Base-by-base conservation (phyloP, 1,284 basidiomycete genomes). In the Heterobasidion annosum region DNA sequence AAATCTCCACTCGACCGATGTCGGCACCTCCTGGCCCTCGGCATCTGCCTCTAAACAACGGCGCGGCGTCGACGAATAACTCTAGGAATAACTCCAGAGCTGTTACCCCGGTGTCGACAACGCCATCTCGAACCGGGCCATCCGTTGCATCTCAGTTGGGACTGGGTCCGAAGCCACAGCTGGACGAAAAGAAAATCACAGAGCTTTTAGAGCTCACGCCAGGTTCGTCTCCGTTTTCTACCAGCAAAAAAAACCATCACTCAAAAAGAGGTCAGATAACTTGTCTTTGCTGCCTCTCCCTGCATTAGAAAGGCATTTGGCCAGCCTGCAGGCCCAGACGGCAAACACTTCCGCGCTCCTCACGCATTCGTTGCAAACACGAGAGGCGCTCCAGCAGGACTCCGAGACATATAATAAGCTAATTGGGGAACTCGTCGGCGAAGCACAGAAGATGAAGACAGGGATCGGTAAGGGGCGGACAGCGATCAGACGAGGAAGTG, bases 381-480 rank as follows among this genome's bases (percentile, higher is more conserved):
- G 87, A 60, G 93, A 95, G 61, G 83, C 88, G 19, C 71, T 93
- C 59, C 84, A 88, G 62, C 91, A 95, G 67, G 92, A 95, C 65
- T 88, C 87, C 43, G 90, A 91, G 66, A 90, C 83, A 43, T 91
- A 91, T 64, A 91, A 91, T 66, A 82, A 80, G 34, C 70, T 91
- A 42, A 91, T 91, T 57, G 89, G 82, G 49, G 89, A 88, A 65
- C 70, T 91, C 51, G 87, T 91, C n/a, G 81, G 79, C 50, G 87
- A 91, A 66, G 89, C 89, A 33, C 88, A 90, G 65, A 90, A 86
- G 67, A 77, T 82, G 54, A 88, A 87, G 63, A 79, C 79, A 3
- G 62, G 65, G 63, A 79, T 79, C 2, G 62, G 65, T 37, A 63
- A 65, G 61, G 72, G 70, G 53, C 75, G 70, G 58, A 68, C 65